These are phyloP conservation scores for Lindgomyces ingoldianus DNA, from an alignment of 495 filamentous ascomycete species.

Conservation along the genomic window DNA sequence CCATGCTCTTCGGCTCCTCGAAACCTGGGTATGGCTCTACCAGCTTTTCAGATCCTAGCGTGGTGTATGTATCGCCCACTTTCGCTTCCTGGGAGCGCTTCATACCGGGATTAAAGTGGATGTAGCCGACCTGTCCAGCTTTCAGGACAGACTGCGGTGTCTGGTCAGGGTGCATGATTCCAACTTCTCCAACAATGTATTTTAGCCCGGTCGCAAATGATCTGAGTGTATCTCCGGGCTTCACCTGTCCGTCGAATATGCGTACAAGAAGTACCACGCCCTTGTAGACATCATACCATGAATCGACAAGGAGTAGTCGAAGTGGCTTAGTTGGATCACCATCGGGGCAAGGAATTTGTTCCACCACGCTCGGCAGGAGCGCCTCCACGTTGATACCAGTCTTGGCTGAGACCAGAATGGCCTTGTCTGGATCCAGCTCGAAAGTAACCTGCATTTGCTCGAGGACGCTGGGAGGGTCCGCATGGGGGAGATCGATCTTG, in stretches of 20 bases:
- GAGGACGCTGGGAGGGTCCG: slow-evolving; percentile 80
- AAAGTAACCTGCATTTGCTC: slow-evolving; percentile 83
- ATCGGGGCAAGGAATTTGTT: slow-evolving; percentile 75
- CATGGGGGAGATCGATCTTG: slow-evolving; percentile 89
- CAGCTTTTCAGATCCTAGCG: slow-evolving; percentile 71
- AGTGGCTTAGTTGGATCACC: slow-evolving; percentile 73
- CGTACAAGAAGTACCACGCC: slow-evolving; percentile 91
- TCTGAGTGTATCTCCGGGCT: slow-evolving; percentile 75
- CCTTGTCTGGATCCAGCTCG: slow-evolving; percentile 78
- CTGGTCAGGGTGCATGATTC: slow-evolving; percentile 92
- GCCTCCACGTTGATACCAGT: slow-evolving; percentile 82
- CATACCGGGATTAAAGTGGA: slow-evolving; percentile 98
- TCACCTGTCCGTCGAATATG: slow-evolving; percentile 84
- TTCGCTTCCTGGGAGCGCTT: slow-evolving; percentile 92
- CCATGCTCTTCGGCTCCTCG: slow-evolving; percentile 97
- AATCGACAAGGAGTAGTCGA: slow-evolving; percentile 87
- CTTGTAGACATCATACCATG: slow-evolving; percentile 95
- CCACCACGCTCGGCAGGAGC: slow-evolving; percentile 80
- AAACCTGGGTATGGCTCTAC: slow-evolving; percentile 88
- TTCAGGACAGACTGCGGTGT: slow-evolving; percentile 76
- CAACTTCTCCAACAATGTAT: slow-evolving; percentile 93
- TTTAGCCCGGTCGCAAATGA: slow-evolving; percentile 84
- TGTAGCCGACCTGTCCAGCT: slow-evolving; percentile 92
- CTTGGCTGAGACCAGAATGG: slow-evolving; percentile 89
- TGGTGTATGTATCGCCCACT: slow-evolving; percentile 91